Percentiles rank a stretch among this genome's conserved stretches.
These are phyloP conservation scores for Trichoderma atroviride DNA, from an alignment of 2,329 filamentous ascomycete genomes.

Conservation along the genomic window DNA sequence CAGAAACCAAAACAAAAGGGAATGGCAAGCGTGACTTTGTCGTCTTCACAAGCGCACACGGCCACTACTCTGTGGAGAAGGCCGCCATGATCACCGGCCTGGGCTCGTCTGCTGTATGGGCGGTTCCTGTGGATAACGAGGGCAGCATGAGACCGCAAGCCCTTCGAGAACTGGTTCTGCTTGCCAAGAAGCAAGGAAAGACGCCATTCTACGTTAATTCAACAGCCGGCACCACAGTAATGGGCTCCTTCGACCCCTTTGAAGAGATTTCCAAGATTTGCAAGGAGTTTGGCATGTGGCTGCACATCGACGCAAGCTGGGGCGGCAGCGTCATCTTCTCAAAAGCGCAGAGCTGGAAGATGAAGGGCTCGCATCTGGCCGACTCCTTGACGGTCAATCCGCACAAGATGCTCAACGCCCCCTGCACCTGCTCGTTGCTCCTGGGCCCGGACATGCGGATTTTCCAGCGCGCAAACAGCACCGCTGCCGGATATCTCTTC, in stretches of 20 bases:
- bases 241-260: conserved; percentile 87
- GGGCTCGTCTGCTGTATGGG: conserved; percentile 71
- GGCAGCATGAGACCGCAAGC: conserved; percentile 72
- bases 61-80: conserved; percentile 94
- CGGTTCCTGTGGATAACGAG: conserved; percentile 70
- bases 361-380: conserved; percentile 72
- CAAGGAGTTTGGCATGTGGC: conserved; percentile 74
- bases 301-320: conserved; percentile 93
- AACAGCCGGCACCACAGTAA: conserved; percentile 90
- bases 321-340: conserved; percentile 84
- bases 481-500: conserved; percentile 85
- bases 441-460: conserved; percentile 73
- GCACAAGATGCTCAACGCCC: conserved; percentile 96
- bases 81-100: conserved; percentile 89
- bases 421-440: conserved; percentile 88
- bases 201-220: conserved; percentile 95
- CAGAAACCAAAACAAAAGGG: conserved; percentile 73
- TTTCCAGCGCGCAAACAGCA: conserved; percentile 83
- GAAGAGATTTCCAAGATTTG: conserved; percentile 70
- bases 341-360: conserved; percentile 60
- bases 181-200: conserved; percentile 66
- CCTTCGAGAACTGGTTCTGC: conserved; percentile 64
- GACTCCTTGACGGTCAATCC: conserved; percentile 87
- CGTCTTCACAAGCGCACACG: conserved; percentile 85
- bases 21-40: conserved; percentile 69